Evolutionary conservation across 2,329 filamentous ascomycete species (phyloP).

Genomic region (Verticillium tricorpus): DNA sequence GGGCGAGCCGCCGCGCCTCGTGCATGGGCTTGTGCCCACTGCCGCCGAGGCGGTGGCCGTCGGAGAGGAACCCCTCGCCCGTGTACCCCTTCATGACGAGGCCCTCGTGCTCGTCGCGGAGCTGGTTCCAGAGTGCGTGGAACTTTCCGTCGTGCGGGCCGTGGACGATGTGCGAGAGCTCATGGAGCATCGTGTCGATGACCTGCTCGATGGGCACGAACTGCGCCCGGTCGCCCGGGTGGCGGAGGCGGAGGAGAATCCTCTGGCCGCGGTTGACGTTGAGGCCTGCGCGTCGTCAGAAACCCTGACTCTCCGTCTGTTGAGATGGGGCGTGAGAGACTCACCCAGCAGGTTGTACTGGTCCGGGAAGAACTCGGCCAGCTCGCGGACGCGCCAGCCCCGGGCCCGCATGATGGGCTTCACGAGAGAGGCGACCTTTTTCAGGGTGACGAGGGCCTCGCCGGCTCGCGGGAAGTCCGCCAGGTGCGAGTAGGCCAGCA

Average conservation of each 20-base stretch:
- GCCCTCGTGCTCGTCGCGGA: constrained; percentile 78
- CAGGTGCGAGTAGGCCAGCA: constrained; percentile 46
- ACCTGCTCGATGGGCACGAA: constrained; percentile 79
- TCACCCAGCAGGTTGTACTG: constrained; percentile 68
- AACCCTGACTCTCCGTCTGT: not conserved
- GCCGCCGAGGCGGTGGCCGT: constrained; percentile 71
- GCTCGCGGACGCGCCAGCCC: constrained; percentile 70
- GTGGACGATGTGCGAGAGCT: constrained; percentile 82
- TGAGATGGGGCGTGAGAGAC: constrained; percentile 8
- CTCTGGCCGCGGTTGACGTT: constrained; percentile 74
- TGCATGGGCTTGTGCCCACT: constrained; percentile 52
- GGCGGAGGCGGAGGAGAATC: constrained; percentile 78
- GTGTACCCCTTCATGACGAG: constrained; percentile 79
- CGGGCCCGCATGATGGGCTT: constrained; percentile 93
- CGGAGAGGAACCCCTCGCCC: constrained; percentile 79
- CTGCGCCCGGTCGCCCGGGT: constrained; percentile 66
- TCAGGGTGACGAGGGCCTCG: constrained; percentile 58
- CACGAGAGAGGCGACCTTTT: constrained; percentile 79
- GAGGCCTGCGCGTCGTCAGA: constrained; percentile 43
- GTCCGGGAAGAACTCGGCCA: constrained; percentile 81
- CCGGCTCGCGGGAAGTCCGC: constrained; percentile 38
- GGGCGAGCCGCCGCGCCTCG: constrained; percentile 71
- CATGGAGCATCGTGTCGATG: constrained; percentile 89
- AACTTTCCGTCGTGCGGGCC: constrained; percentile 82
- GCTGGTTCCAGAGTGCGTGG: constrained; percentile 81